Base-by-base conservation (phyloP, 306 rosid species). In the Lablab purpureus region DNA sequence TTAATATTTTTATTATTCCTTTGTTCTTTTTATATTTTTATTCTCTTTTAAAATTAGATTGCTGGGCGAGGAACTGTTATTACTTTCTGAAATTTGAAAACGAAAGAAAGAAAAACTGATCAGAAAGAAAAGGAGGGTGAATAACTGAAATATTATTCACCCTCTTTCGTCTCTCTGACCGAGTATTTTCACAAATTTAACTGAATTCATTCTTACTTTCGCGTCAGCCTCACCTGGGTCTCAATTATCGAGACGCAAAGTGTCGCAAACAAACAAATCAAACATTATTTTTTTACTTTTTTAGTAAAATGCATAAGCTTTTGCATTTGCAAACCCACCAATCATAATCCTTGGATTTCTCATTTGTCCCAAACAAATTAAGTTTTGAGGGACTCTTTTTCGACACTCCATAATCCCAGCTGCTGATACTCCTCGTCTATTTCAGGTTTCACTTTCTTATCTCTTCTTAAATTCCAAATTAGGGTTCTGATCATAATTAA, bases 191-290 rank as follows among this genome's bases (percentile, higher is more conserved):
- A 58, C 65, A 11, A 25, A 18, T 58, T 58, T 17, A 25, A 23
- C 10, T 25, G 13, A 17, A 59, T 30, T 32, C 68, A 32, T 41
- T 22, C 18, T 46, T 18, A 32, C 2, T n/a, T 50, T 19, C 14
- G 19, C 1, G 32, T 51, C 3, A 9, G 9, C 22, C n/a, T 14
- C 12, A 2, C 12, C 25, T 14, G 27, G 67, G 45, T 78, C 71
- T 30, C 28, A 45, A 78, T 68, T 34, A 55, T 17, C 7, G 13
- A 78, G 74, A 69, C 76, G 71, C 8, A 55, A 70, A 14, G 52
- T 27, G n/a, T 43, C 84, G 21, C 60, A 40, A 73, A 80, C 52
- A 72, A 27, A 73, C 67, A 72, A 73, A 63, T 37, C 27, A 3
- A 8, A 0, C 40, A 60, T 49, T 8, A 58, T 50, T 25, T 45